phyloP scores from a whole-genome alignment of 331 rosid genomes.

The Pyrus hybrid region DNA sequence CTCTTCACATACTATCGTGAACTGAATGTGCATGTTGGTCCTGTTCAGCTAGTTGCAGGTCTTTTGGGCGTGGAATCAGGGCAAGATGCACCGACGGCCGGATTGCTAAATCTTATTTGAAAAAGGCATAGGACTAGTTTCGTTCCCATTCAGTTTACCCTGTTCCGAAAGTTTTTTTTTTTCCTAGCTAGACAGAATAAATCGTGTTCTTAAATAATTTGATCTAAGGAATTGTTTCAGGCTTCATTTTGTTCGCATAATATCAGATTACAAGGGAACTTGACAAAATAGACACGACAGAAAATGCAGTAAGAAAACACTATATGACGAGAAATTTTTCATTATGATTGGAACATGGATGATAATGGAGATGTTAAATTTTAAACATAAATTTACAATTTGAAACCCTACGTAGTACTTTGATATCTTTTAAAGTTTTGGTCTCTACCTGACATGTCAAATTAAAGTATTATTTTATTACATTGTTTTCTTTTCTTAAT shows the following conservation, averaged over 20 bases:
- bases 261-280: too few species aligned
- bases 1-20: too few species aligned
- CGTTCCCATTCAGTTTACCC: not conserved
- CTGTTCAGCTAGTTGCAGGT: conserved; percentile 55
- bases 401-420: too few species aligned
- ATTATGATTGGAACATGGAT: too few species aligned
- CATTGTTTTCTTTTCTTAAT: too few species aligned
- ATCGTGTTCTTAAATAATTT: not conserved
- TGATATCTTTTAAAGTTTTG: too few species aligned
- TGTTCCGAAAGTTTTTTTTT: not conserved
- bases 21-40: not conserved
- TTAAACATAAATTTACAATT: too few species aligned
- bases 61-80: conserved; percentile 71
- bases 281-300: too few species aligned
- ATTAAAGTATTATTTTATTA: too few species aligned
- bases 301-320: not conserved
- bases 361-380: too few species aligned
- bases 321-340: not conserved
- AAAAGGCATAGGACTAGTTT: not conserved
- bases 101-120: conserved; percentile 38
- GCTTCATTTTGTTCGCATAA: not conserved
- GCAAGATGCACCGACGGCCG: conserved; percentile 60
- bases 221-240: not conserved
- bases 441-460: too few species aligned
- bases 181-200: not conserved